phyloP scores from a whole-genome alignment of 345 rosid species.

The Rubroshorea leprosula region DNA sequence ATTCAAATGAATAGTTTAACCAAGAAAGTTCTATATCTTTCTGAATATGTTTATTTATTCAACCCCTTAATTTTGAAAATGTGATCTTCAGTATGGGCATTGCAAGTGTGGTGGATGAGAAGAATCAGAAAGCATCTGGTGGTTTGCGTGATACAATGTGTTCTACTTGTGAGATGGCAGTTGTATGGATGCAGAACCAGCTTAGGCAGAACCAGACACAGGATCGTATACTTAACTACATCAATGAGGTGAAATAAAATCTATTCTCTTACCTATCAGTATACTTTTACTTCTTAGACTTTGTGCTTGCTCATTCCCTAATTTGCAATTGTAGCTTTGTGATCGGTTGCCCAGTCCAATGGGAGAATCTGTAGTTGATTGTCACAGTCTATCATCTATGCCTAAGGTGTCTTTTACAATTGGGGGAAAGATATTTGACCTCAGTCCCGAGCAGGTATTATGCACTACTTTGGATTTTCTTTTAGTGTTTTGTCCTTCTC shows the following conservation, averaged over 20 bases:
- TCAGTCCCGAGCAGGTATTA: conserved; percentile 54
- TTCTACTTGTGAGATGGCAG: conserved; percentile 59
- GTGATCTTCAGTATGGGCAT: conserved; percentile 43
- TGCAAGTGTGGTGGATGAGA: conserved; percentile 46
- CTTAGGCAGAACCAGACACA: conserved; percentile 49
- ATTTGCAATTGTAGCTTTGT: conserved; percentile 42
- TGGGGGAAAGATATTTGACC: conserved; percentile 50
- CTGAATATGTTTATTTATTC: background rate
- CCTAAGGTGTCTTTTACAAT: conserved; percentile 60
- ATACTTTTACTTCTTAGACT: background rate
- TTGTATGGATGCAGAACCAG: conserved; percentile 65
- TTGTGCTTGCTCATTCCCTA: conserved; percentile 2
- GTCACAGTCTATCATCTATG: conserved; percentile 44
- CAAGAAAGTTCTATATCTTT: background rate
- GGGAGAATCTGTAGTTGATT: conserved; percentile 71
- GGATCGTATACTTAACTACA: conserved; percentile 44
- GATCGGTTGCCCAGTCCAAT: conserved; percentile 63
- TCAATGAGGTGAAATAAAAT: conserved; percentile 35
- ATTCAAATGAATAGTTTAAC: too few species aligned
- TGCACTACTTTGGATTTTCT: background rate
- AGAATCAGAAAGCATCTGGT: conserved; percentile 22
- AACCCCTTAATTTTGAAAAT: background rate
- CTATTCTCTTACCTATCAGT: background rate
- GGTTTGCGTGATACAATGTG: conserved; percentile 44
- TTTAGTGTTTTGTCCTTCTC: background rate